Conservation (phyloP, 2,329 filamentous ascomycete species). For the Hirsutella minnesotensis region DNA sequence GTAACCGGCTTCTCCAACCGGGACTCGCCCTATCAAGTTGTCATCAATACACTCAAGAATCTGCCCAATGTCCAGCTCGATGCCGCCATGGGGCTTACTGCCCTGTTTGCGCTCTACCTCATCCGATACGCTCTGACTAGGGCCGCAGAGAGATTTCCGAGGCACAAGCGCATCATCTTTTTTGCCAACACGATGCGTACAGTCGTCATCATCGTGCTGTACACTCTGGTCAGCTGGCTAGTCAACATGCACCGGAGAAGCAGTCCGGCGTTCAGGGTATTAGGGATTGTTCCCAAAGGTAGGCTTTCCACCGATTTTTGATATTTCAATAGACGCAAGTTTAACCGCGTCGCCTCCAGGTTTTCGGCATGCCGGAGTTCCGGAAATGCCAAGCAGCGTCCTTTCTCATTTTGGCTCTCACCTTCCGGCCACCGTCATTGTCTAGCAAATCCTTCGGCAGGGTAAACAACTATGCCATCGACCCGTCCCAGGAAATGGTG, state of each 20-base stretch:
- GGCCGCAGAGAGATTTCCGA: slow-evolving; percentile 57
- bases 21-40: slow-evolving; percentile 66
- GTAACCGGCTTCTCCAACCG: slow-evolving; percentile 63
- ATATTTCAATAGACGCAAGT: background rate
- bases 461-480: slow-evolving; percentile 91
- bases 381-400: slow-evolving; percentile 53
- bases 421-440: slow-evolving; percentile 77
- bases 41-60: slow-evolving; percentile 71
- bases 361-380: slow-evolving; percentile 69
- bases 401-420: slow-evolving; percentile 58
- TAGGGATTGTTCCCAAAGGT: slow-evolving; percentile 66
- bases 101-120: slow-evolving; percentile 63
- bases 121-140: slow-evolving; percentile 56
- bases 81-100: slow-evolving; percentile 78
- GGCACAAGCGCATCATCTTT: slow-evolving; percentile 65
- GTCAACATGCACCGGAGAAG: slow-evolving; percentile 58
- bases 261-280: slow-evolving; percentile 59
- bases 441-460: slow-evolving; percentile 94
- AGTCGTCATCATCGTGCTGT: slow-evolving; percentile 82
- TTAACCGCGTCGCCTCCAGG: slow-evolving; percentile 26
- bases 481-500: slow-evolving; percentile 91
- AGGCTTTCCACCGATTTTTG: background rate
- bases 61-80: slow-evolving; percentile 59
- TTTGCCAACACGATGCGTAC: slow-evolving; percentile 86
- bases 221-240: slow-evolving; percentile 82